Percentiles rank a stretch among this genome's conserved stretches.
phyloP scores from a whole-genome alignment of 73 alveolate genomes.

The Stentor coeruleus region DNA sequence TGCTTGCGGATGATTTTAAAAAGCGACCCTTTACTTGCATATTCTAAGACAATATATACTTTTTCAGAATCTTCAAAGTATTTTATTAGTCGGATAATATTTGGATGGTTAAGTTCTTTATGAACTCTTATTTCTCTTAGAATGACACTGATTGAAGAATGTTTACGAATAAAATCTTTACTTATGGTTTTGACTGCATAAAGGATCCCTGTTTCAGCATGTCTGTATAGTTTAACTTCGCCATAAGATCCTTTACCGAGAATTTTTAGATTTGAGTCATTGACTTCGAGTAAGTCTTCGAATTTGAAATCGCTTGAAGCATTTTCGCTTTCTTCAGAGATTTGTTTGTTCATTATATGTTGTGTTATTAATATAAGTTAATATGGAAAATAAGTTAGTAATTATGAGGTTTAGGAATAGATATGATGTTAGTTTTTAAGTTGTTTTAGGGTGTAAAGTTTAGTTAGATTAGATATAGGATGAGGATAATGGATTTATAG shows the following conservation, averaged over 20 bases:
- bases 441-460: too few species aligned
- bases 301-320: too few species aligned
- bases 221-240: constrained; percentile 62
- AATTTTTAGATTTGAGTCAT: background rate
- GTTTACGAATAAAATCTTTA: constrained; percentile 43
- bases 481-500: too few species aligned
- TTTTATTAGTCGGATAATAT: constrained; percentile 60
- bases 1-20: constrained; percentile 52
- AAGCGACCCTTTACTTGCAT: constrained; percentile 75
- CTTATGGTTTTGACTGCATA: constrained; percentile 70
- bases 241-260: constrained; percentile 84
- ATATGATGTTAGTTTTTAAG: too few species aligned
- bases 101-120: constrained; percentile 63
- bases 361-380: too few species aligned
- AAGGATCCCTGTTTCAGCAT: constrained; percentile 48
- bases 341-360: too few species aligned
- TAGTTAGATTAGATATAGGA: too few species aligned
- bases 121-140: constrained; percentile 76
- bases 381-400: too few species aligned
- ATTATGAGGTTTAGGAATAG: too few species aligned
- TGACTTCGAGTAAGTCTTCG: background rate
- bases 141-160: constrained; percentile 34
- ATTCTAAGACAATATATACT: constrained; percentile 74
- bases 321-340: too few species aligned
- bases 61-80: constrained; percentile 42